These are phyloP conservation scores for Wallacemonas sp. DNA, from an alignment of 208 protist genomes.

Conservation along the genomic window DNA sequence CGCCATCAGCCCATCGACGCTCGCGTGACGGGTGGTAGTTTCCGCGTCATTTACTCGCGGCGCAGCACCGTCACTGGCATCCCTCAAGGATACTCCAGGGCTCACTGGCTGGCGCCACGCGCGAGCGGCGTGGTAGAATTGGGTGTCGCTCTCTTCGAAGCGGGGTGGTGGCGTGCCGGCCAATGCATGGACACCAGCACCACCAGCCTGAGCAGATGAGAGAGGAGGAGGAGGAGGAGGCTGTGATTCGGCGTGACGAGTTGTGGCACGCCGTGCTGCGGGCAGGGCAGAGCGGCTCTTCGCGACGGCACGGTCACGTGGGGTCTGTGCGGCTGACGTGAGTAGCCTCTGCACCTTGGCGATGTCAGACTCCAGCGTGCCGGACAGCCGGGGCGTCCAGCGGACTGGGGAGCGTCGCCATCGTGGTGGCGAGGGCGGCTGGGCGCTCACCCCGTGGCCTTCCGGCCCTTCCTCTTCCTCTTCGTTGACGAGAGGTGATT, in stretches of 20 bases:
- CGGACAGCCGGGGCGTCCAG: slow-evolving; percentile 8
- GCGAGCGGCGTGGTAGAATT: slow-evolving; percentile 4
- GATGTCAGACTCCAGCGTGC: slow-evolving; percentile 10
- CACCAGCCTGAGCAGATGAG: not conserved
- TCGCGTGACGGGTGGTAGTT: not conserved
- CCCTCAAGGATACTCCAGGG: not conserved
- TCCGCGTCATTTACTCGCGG: no score
- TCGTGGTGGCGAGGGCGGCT: not conserved
- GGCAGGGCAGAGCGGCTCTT: not conserved
- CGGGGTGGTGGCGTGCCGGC: not conserved
- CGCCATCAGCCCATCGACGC: slow-evolving; percentile 11
- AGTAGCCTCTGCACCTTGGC: slow-evolving; percentile 1
- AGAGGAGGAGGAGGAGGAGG: not conserved
- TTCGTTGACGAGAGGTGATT: not conserved
- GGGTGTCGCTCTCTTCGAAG: not conserved
- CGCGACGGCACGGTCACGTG: not conserved
- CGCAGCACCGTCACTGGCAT: not conserved
- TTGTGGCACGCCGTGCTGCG: not conserved
- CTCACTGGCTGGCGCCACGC: slow-evolving; percentile 3
- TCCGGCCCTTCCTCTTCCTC: not conserved
- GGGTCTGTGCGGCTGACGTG: not conserved
- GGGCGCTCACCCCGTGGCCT: not conserved
- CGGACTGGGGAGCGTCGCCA: slow-evolving; percentile 8
- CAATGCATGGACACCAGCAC: not conserved
- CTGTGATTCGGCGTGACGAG: not conserved